Evolutionary conservation across 192 early-diverging fungal species (phyloP), one percentile per base, ranked within the genome.

Genomic region (Phlyctochytrium planicorne): DNA sequence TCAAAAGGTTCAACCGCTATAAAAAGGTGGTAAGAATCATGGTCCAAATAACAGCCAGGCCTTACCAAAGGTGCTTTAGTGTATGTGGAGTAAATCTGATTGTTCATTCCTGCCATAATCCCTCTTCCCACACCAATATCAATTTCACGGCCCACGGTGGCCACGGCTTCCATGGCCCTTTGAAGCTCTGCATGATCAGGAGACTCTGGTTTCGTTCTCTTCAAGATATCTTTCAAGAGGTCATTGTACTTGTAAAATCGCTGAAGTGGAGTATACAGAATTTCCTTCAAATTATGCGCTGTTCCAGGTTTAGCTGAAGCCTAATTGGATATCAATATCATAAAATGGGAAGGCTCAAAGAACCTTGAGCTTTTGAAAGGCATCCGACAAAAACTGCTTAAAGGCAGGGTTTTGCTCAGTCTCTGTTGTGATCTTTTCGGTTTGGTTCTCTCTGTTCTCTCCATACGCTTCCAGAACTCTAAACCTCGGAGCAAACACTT

Each of bases 181-280:
- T 25, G 14, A 10, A 57, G 55, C 25, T 57, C 12, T 27, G 6
- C 55, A 10, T 10, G 6, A 6, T 57, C 55, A 10, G 10, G 6
- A 25, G 16, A 24, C 25, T 57, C 55, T 14, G 10, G 10, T 27
- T 12, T 4, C 10, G 55, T 25, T 6, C 12, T 10, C 55, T 57
- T 57, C 16, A 57, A 25, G 10, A 57, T 57, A 25, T 25, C 25
- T 14, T 14, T 25, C 16, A 57, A 25, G 27, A 57, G 25, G 12
- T 25, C 20, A 27, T 57, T 57, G 55, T 57, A 57, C 55, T 47
- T 47, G 40, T 14, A 47, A 47, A 14, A 47, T 6, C 40, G 40
- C 40, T 47, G 40, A 47, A 47, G 6, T 6, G 20, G 6, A 14
- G 6, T 20, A 20, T 47, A 47, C 40, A 47, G 20, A 20, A 47